A percentile compares a stretch with the other conserved stretches of the same genome.
Conservation (phyloP, 2,329 filamentous ascomycete species). For the Hypocrella siamensis region DNA sequence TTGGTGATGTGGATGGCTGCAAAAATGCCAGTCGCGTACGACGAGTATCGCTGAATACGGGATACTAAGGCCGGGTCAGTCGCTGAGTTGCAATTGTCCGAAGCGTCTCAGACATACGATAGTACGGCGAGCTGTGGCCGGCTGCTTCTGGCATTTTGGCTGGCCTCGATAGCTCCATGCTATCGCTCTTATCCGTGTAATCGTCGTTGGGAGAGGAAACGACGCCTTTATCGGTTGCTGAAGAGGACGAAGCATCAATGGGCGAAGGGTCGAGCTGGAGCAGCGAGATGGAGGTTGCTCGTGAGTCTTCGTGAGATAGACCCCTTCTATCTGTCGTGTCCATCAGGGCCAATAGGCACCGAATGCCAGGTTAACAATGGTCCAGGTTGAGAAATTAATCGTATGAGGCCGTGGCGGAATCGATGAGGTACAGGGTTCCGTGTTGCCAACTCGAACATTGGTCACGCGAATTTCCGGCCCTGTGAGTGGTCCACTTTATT, state of each 20-base stretch:
- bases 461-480: background rate
- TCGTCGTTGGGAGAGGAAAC: slow-evolving; percentile 20
- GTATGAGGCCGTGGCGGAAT: too few species aligned
- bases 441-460: too few species aligned
- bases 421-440: background rate
- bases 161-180: slow-evolving; percentile 14
- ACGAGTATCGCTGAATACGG: slow-evolving; percentile 75
- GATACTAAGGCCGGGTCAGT: slow-evolving; percentile 9
- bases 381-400: too few species aligned
- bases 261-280: slow-evolving; percentile 71
- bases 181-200: slow-evolving; percentile 9
- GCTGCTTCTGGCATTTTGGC: slow-evolving; percentile 34
- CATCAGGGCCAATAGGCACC: slow-evolving; percentile 3
- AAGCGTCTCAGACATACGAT: too few species aligned
- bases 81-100: too few species aligned
- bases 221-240: slow-evolving; percentile 8
- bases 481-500: background rate
- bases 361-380: background rate
- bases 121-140: slow-evolving; percentile 58
- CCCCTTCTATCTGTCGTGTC: slow-evolving; percentile 4
- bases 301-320: slow-evolving; percentile 22
- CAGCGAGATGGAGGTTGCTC: slow-evolving; percentile 47
- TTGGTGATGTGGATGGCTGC: slow-evolving; percentile 64
- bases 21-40: slow-evolving; percentile 69
- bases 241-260: slow-evolving; percentile 39